Evolutionary conservation across 495 filamentous ascomycete genomes (phyloP), one percentile per base, ranked within the genome.

Genomic region (Neurospora sp.): DNA sequence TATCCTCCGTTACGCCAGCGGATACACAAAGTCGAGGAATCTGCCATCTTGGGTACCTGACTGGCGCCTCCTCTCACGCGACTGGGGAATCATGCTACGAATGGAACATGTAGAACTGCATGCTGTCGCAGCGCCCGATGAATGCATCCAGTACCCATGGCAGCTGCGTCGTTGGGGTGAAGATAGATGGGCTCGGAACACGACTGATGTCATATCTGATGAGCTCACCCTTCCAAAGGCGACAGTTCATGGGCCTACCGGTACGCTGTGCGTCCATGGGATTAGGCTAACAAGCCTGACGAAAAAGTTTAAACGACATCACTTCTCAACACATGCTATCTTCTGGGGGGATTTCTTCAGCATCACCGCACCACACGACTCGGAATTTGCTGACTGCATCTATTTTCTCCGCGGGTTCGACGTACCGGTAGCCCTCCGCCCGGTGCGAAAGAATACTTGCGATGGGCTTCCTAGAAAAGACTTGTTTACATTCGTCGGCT

Each of bases 1-100:
- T 27, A 40, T 75, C 11, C 73, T 71, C 40, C 74, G 68, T 71
- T 78, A 75, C 59, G 73, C 73, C 8, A 71, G 69, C 11, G 72
- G 59, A 37, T 73, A 76, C 39, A 40, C n/a, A 9, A 76, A 73
- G 40, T 73, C 72, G 35, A 35, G 59, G 46, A 70, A 68, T 2
- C 68, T 78, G 8, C 76, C 76, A 27, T 78, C 76, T 31, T 78
- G 73, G 75, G 75, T 78, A 8, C 75, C 77, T 6, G 71, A 78
- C 70, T 78, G 75, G 73, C 40, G 69, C 5, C 12, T 74, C 10
- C 48, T 76, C 16, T 74, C 75, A 20, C 61, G 35, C 11, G 70
- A 74, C 69, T 76, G 73, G 75, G 69, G 40, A 40, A 69, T 76
- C 48, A 74, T 76, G 73, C 61, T 72, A 9, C 72, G 53, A 18